A percentile compares a stretch with the other conserved stretches of the same genome.
Evolutionary conservation across 768 basidiomycete genomes (phyloP).

Genomic region (Gymnopilus dilepis): DNA sequence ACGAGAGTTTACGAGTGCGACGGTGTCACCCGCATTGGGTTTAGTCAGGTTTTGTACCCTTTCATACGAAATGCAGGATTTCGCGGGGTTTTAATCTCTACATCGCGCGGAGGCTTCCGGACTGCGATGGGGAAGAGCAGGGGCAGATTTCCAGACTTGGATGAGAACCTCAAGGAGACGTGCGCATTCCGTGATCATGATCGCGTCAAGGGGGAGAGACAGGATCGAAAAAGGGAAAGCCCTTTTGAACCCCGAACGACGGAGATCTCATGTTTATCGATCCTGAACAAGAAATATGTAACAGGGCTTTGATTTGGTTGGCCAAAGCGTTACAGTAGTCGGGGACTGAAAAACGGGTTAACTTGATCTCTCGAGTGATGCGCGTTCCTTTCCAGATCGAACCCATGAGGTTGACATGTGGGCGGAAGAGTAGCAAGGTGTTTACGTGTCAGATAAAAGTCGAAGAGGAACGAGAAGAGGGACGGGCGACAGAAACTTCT

Average conservation of each 20-base stretch:
- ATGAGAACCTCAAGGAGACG: background rate
- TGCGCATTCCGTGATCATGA: slow-evolving; percentile 3
- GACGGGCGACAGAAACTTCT: background rate
- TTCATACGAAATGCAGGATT: background rate
- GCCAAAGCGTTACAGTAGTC: background rate
- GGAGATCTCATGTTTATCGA: slow-evolving; percentile 9
- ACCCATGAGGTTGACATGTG: slow-evolving; percentile 12
- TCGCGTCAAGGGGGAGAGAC: background rate
- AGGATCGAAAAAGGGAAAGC: background rate
- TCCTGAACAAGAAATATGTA: background rate
- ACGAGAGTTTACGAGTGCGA: background rate
- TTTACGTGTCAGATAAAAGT: slow-evolving; percentile 9
- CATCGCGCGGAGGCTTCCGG: background rate
- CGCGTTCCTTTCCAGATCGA: slow-evolving; percentile 9
- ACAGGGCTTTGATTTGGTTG: background rate
- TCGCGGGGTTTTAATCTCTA: slow-evolving; percentile 1
- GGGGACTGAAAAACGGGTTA: slow-evolving; percentile 6
- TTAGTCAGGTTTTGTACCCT: background rate
- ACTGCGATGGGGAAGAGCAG: background rate
- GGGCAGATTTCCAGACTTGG: background rate
- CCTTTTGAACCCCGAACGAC: background rate
- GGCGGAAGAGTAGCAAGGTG: slow-evolving; percentile 10
- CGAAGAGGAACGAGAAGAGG: slow-evolving; percentile 6
- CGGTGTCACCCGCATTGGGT: background rate
- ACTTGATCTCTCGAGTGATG: slow-evolving; percentile 2